Conservation (phyloP, 2,329 filamentous ascomycete species). For the Magnaporthiopsis rhizophila region DNA sequence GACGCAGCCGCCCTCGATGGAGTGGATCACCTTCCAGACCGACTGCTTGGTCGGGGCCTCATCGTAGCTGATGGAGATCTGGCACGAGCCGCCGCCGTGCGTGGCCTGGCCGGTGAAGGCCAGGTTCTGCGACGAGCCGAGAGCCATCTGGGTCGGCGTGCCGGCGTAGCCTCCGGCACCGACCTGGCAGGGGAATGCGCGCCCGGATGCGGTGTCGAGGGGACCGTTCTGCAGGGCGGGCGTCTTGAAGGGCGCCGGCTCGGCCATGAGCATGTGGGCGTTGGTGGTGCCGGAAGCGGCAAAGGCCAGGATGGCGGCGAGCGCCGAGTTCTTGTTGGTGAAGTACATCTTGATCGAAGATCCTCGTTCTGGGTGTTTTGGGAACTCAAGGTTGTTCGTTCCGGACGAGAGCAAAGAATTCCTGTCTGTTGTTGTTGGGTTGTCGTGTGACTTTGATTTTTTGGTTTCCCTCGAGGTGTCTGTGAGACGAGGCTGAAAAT, state of each 20-base stretch:
- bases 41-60: slow-evolving; percentile 55
- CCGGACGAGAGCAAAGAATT: slow-evolving; percentile 27
- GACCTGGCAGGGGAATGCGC: slow-evolving; percentile 78
- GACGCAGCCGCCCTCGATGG: slow-evolving; percentile 79
- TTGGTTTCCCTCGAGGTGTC: background rate
- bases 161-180: slow-evolving; percentile 38
- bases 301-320: slow-evolving; percentile 43
- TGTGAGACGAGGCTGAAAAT: slow-evolving; percentile 4
- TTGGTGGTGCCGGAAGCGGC: slow-evolving; percentile 45
- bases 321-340: slow-evolving; percentile 35
- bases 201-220: slow-evolving; percentile 42
- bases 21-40: slow-evolving; percentile 84
- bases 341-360: slow-evolving; percentile 42
- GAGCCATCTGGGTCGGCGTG: slow-evolving; percentile 49
- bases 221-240: slow-evolving; percentile 50
- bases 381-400: slow-evolving; percentile 27
- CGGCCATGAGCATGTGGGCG: slow-evolving; percentile 69
- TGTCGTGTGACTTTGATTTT: slow-evolving; percentile 8
- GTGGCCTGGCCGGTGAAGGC: slow-evolving; percentile 63
- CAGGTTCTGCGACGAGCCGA: slow-evolving; percentile 55
- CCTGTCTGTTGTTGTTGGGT: slow-evolving; percentile 15
- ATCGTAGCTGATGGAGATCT: slow-evolving; percentile 79
- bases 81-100: slow-evolving; percentile 90
- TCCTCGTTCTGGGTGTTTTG: slow-evolving; percentile 19
- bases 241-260: slow-evolving; percentile 54